Conservation (phyloP, 2,329 filamentous ascomycete genomes). For the Metarhizium rileyi region DNA sequence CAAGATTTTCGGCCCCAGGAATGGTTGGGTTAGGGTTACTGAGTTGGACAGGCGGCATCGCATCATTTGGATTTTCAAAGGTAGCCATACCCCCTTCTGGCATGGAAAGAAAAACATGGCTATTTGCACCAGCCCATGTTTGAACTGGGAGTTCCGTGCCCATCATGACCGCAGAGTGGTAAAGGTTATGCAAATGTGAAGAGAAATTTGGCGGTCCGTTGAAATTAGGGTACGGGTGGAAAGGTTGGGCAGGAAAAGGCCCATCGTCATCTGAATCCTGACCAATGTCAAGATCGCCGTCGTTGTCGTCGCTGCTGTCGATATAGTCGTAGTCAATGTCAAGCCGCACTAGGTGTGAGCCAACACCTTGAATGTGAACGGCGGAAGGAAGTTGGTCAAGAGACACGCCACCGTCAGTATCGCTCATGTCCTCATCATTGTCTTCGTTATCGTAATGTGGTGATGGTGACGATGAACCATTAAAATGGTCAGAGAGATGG, state of each 20-base stretch:
- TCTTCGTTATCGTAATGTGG: slow-evolving; percentile 12
- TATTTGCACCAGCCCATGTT: slow-evolving; percentile 2
- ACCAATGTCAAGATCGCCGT: slow-evolving; percentile 4
- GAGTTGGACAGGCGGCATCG: slow-evolving; percentile 12
- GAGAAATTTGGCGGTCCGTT: not conserved
- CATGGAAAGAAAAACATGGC: slow-evolving; percentile 1
- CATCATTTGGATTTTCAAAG: not conserved
- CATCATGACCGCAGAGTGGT: slow-evolving; percentile 1
- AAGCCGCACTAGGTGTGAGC: not conserved
- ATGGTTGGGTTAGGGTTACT: slow-evolving; percentile 26
- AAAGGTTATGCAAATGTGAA: not conserved
- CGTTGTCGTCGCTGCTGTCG: slow-evolving; percentile 21
- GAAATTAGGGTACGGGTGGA: slow-evolving; percentile 1
- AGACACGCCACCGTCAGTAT: slow-evolving; percentile 23
- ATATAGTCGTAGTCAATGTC: not conserved
- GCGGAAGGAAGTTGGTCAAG: slow-evolving; percentile 9
- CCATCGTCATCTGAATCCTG: slow-evolving; percentile 7
- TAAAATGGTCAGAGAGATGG: not conserved
- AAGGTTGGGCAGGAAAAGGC: slow-evolving; percentile 2
- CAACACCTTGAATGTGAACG: not conserved
- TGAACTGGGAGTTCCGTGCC: not conserved
- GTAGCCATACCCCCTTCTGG: not conserved
- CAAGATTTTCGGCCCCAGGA: slow-evolving; percentile 39
- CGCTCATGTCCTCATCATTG: slow-evolving; percentile 25
- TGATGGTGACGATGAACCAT: not conserved